Evolutionary conservation across 2,329 filamentous ascomycete species (phyloP).

Genomic region (Monilinia aucupariae): DNA sequence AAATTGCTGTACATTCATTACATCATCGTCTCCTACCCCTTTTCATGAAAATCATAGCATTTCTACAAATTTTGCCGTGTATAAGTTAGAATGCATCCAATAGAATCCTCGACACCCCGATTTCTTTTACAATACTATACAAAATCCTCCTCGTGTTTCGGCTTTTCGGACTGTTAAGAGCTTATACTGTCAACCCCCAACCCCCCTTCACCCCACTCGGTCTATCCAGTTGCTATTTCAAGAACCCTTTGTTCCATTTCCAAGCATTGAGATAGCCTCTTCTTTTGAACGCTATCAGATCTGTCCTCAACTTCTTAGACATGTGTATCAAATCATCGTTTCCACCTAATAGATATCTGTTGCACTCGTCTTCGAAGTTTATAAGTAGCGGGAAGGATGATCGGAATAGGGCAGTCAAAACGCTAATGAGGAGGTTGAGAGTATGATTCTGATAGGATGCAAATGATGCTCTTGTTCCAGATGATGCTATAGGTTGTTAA

Average conservation of each 20-base stretch:
- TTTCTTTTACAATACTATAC: background rate
- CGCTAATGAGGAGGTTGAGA: constrained; percentile 27
- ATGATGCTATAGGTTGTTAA: background rate
- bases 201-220: no score
- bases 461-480: background rate
- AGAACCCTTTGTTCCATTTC: background rate
- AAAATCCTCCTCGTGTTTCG: background rate
- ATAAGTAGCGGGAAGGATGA: constrained; percentile 28
- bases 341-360: constrained; percentile 24
- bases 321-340: constrained; percentile 25
- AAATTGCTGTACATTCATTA: background rate
- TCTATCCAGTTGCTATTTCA: constrained; percentile 11
- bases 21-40: background rate
- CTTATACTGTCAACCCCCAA: constrained; percentile 4
- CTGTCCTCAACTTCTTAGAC: constrained; percentile 24
- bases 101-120: no score
- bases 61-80: no score
- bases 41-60: background rate
- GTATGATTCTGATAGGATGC: constrained; percentile 25
- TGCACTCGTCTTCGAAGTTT: constrained; percentile 26
- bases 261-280: constrained; percentile 18
- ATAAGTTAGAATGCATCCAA: background rate
- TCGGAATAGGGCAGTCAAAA: constrained; percentile 28
- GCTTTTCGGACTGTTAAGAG: no score
- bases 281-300: constrained; percentile 25